A percentile compares a stretch with the other conserved stretches of the same genome.
Evolutionary conservation across 1,139 yeast genomes (phyloP).

Genomic region (Taphrina deformans): DNA sequence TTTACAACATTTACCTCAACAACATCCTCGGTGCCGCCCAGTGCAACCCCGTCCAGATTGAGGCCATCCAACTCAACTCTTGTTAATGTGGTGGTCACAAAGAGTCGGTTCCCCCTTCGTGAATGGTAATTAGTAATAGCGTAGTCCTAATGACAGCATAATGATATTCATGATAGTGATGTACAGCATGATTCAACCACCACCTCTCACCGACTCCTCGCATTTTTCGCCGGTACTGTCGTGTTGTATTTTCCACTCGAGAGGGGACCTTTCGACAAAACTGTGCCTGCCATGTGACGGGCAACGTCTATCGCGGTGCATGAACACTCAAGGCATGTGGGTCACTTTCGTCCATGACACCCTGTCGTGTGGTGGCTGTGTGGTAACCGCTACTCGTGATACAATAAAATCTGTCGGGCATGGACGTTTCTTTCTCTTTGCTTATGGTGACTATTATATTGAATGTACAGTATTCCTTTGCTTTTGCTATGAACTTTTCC

Average conservation of each 20-base stretch:
- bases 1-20: slow-evolving; percentile 67
- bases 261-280: too few species aligned
- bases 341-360: too few species aligned
- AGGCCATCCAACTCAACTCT: slow-evolving; percentile 32
- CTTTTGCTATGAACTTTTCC: not conserved
- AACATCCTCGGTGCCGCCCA: slow-evolving; percentile 66
- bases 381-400: too few species aligned
- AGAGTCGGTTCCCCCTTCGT: not conserved
- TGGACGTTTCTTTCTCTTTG: too few species aligned
- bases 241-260: too few species aligned
- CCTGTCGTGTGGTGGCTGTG: too few species aligned
- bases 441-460: too few species aligned
- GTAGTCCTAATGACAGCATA: not conserved
- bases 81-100: not conserved
- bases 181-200: too few species aligned
- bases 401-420: too few species aligned
- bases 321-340: not conserved
- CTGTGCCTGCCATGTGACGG: too few species aligned
- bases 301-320: not conserved
- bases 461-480: not conserved
- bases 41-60: slow-evolving; percentile 63
- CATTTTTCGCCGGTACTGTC: too few species aligned
- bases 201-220: too few species aligned
- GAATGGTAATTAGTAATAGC: not conserved
- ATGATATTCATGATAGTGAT: not conserved